These are phyloP conservation scores for Irpex sp. DNA, from an alignment of 1,284 basidiomycete species.

Conservation along the genomic window DNA sequence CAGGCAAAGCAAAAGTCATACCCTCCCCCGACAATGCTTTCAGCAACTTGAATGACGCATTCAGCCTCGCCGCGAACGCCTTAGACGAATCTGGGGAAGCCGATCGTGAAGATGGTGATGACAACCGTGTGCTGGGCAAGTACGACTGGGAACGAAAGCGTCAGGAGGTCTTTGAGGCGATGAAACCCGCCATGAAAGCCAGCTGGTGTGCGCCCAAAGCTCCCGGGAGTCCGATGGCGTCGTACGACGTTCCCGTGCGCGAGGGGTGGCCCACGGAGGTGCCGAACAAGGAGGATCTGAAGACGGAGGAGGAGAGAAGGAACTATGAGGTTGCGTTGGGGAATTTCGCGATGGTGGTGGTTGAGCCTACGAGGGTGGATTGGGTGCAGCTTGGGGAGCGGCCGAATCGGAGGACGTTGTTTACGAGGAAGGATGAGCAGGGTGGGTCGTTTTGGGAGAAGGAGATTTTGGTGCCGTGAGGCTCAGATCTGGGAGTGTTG, in stretches of 20 bases:
- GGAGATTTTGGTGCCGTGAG: constrained; percentile 51
- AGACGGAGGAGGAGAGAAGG: constrained; percentile 34
- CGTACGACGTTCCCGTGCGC: constrained; percentile 43
- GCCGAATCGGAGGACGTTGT: constrained; percentile 53
- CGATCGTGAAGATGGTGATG: background rate
- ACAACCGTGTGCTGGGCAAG: background rate
- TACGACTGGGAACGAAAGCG: constrained; percentile 64
- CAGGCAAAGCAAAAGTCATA: constrained; percentile 41
- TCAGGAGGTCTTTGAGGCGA: constrained; percentile 41
- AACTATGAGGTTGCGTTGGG: constrained; percentile 45
- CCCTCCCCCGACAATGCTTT: constrained; percentile 32
- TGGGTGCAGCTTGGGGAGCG: constrained; percentile 48
- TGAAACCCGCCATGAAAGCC: constrained; percentile 57
- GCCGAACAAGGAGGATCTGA: constrained; percentile 36
- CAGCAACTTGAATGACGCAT: constrained; percentile 16
- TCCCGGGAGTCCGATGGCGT: constrained; percentile 46
- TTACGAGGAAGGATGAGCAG: constrained; percentile 30
- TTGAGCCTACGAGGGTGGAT: constrained; percentile 62
- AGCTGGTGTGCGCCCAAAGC: constrained; percentile 52
- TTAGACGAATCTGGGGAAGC: constrained; percentile 29
- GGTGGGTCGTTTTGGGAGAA: constrained; percentile 42
- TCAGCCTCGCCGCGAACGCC: constrained; percentile 28
- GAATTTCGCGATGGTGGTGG: constrained; percentile 60
- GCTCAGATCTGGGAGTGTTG: too few relatives aligned
- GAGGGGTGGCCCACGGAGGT: constrained; percentile 43